A percentile compares a stretch with the other conserved stretches of the same genome.
These are phyloP conservation scores for Monilinia vaccinii-corymbosi DNA, from an alignment of 2,329 filamentous ascomycete genomes.

Conservation along the genomic window DNA sequence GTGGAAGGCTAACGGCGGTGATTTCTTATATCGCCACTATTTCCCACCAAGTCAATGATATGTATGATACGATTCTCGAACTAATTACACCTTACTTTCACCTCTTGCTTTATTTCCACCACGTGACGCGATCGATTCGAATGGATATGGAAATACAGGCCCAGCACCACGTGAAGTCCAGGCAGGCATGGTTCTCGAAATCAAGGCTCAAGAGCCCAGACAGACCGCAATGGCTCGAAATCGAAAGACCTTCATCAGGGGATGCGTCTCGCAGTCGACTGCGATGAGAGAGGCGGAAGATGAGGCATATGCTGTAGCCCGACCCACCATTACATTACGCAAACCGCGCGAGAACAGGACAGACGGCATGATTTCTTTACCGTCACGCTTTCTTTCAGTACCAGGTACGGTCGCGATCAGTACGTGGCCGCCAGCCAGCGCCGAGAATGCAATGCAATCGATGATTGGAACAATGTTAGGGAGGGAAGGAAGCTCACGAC, in stretches of 20 bases:
- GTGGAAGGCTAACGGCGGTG: no score
- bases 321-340: neutral
- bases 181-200: neutral
- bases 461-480: neutral
- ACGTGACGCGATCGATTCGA: neutral
- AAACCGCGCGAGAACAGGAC: neutral
- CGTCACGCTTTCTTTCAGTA: neutral
- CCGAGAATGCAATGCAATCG: neutral
- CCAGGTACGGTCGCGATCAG: neutral
- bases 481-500: neutral
- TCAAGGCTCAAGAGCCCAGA: neutral
- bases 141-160: neutral
- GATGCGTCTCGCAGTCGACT: slow-evolving; percentile 2
- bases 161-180: neutral
- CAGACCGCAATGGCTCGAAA: neutral
- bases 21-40: no score
- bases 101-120: neutral
- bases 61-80: no score
- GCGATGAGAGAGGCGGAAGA: neutral
- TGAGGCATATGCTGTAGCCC: neutral
- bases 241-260: neutral
- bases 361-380: neutral
- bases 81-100: neutral
- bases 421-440: neutral
- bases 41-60: no score